These are phyloP conservation scores for Neonectria coccinea DNA, from an alignment of 2,329 filamentous ascomycete genomes.

Conservation along the genomic window DNA sequence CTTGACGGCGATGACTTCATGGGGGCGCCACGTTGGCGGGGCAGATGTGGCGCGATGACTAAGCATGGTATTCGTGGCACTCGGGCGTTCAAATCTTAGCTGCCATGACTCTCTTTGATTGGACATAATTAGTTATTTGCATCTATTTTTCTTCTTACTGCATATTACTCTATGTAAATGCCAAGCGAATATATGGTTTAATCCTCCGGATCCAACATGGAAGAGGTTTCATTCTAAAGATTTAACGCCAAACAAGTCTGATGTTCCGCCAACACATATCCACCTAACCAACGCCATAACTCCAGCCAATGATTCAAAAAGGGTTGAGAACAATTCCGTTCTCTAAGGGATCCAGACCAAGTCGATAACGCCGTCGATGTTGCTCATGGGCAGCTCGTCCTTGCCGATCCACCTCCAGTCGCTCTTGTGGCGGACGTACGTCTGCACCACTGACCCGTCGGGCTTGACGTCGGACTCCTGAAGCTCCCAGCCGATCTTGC, in stretches of 20 bases:
- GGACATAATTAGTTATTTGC: neutral
- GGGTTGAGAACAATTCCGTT: neutral
- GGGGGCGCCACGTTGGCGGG: slow-evolving; percentile 39
- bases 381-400: slow-evolving; percentile 61
- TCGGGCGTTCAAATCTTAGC: neutral
- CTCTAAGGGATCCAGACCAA: slow-evolving; percentile 65
- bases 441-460: slow-evolving; percentile 64
- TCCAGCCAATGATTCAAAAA: slow-evolving; percentile 17
- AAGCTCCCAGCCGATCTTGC: slow-evolving; percentile 66
- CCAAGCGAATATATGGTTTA: neutral
- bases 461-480: slow-evolving; percentile 60
- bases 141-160: neutral
- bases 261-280: neutral
- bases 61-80: slow-evolving; percentile 3
- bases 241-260: neutral
- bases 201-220: neutral
- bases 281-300: slow-evolving; percentile 19
- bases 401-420: slow-evolving; percentile 65
- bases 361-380: slow-evolving; percentile 67
- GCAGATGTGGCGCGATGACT: slow-evolving; percentile 35
- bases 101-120: neutral
- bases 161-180: slow-evolving; percentile 5
- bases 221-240: slow-evolving; percentile 7
- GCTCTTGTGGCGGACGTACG: slow-evolving; percentile 64
- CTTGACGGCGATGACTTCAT: slow-evolving; percentile 42